Conservation (phyloP, 208 protist species). For the Trypanosoma conorhini region DNA sequence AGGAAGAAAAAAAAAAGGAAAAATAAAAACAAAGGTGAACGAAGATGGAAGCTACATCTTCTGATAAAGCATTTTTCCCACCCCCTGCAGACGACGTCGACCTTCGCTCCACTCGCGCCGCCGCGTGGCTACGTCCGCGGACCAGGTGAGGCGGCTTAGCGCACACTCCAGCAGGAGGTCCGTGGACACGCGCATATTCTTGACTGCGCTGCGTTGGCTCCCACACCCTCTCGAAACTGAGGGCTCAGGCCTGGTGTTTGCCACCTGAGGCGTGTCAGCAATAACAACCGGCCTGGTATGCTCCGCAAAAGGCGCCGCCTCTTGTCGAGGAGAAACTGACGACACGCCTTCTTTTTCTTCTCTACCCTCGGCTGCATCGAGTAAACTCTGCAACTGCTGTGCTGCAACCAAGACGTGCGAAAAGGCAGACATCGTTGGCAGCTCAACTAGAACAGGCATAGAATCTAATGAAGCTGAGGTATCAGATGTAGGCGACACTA, state of each 20-base stretch:
- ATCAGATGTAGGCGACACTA: constrained; percentile 6
- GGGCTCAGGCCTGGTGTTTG: neutral
- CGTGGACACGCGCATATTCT: constrained; percentile 1
- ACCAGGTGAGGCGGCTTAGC: constrained; percentile 30
- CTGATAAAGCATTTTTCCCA: constrained; percentile 50
- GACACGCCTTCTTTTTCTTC: neutral
- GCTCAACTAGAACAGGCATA: neutral
- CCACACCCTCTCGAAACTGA: neutral
- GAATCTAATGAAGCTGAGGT: neutral
- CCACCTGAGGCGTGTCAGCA: neutral
- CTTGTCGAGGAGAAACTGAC: neutral
- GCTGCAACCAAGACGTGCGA: constrained; percentile 2
- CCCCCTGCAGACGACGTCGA: constrained; percentile 40
- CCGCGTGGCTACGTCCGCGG: constrained; percentile 30
- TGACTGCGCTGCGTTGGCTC: neutral
- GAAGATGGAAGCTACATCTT: constrained; percentile 26
- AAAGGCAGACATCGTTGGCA: neutral
- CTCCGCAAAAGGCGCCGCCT: neutral
- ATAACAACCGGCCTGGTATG: neutral
- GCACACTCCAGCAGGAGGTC: constrained; percentile 61
- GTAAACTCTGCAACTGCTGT: constrained; percentile 17
- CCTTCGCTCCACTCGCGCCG: constrained; percentile 32
- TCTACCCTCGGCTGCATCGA: neutral
- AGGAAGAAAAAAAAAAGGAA: constrained; percentile 6
- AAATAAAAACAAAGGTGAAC: constrained; percentile 9